These are phyloP conservation scores for Suhomyces faveliae DNA, from an alignment of 805 yeast species.

Conservation along the genomic window DNA sequence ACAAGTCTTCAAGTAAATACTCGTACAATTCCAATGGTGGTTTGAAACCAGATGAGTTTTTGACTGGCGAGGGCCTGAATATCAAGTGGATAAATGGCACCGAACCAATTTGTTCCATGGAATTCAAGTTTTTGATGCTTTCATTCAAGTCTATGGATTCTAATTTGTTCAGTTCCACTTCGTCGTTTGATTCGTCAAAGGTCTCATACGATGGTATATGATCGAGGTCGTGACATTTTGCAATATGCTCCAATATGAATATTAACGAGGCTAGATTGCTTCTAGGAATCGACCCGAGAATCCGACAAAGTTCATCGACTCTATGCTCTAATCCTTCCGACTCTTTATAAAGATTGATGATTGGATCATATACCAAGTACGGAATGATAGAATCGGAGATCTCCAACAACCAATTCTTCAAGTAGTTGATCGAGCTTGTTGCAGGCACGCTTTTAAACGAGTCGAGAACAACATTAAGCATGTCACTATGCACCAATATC, in stretches of 20 bases:
- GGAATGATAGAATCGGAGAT: slow-evolving; percentile 43
- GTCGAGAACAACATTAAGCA: slow-evolving; percentile 1
- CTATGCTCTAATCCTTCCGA: slow-evolving; percentile 2
- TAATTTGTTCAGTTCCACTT: not conserved
- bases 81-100: slow-evolving; percentile 42
- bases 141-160: slow-evolving; percentile 7
- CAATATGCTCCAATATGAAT: slow-evolving; percentile 35
- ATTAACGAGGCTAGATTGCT: slow-evolving; percentile 39
- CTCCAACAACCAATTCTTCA: slow-evolving; percentile 42
- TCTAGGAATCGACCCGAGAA: slow-evolving; percentile 35
- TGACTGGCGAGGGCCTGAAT: slow-evolving; percentile 39
- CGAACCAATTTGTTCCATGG: slow-evolving; percentile 36
- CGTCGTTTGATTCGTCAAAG: slow-evolving; percentile 21
- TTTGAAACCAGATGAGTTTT: slow-evolving; percentile 36
- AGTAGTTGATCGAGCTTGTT: slow-evolving; percentile 25
- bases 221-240: slow-evolving; percentile 21
- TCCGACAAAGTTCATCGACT: slow-evolving; percentile 20
- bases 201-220: slow-evolving; percentile 25
- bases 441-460: slow-evolving; percentile 9
- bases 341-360: slow-evolving; percentile 20
- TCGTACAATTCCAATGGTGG: slow-evolving; percentile 35
- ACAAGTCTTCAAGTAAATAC: slow-evolving; percentile 26
- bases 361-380: slow-evolving; percentile 37
- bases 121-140: slow-evolving; percentile 21
- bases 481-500: slow-evolving; percentile 19